Evolutionary conservation across 352 stramenopile species (phyloP).

Genomic region (Thalassiosira mediterranea): DNA sequence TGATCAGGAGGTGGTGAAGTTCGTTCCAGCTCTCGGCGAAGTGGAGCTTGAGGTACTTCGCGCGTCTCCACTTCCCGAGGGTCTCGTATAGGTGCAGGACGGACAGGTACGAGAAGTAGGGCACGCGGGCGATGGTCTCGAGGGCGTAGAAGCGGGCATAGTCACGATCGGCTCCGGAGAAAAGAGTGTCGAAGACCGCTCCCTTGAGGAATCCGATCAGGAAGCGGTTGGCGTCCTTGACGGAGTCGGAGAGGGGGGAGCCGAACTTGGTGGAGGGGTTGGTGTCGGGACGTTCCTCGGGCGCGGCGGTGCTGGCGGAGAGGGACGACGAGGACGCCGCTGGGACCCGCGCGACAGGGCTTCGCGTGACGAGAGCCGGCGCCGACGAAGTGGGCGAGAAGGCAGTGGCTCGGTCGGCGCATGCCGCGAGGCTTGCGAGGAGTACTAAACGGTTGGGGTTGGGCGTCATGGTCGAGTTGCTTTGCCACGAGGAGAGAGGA

Average conservation of each 20-base stretch:
- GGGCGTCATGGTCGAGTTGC: too few relatives aligned
- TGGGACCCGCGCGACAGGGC: neutral
- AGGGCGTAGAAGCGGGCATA: conserved; percentile 87
- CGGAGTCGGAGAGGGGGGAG: conserved; percentile 37
- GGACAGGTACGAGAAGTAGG: conserved; percentile 83
- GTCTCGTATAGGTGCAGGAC: conserved; percentile 88
- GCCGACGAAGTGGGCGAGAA: neutral
- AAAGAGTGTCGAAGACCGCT: conserved; percentile 56
- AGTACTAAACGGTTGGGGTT: conserved; percentile 6
- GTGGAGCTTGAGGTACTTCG: conserved; percentile 77
- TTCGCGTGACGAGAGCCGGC: neutral
- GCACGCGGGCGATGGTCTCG: conserved; percentile 87
- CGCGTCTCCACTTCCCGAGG: conserved; percentile 65
- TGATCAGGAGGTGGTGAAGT: conserved; percentile 89
- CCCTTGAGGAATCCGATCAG: conserved; percentile 50
- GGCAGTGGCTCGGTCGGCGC: conserved; percentile 2
- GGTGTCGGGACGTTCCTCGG: conserved; percentile 29
- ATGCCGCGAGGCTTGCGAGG: conserved; percentile 4
- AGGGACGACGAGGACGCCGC: neutral
- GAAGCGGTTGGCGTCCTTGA: conserved; percentile 51
- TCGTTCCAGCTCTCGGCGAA: conserved; percentile 89
- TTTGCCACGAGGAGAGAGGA: too few relatives aligned
- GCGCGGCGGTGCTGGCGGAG: conserved; percentile 28
- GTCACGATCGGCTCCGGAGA: conserved; percentile 64
- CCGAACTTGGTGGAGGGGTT: conserved; percentile 59